phyloP scores from a whole-genome alignment of 371 early-diverging fungal species.

The Apophysomyces trapeziformis region DNA sequence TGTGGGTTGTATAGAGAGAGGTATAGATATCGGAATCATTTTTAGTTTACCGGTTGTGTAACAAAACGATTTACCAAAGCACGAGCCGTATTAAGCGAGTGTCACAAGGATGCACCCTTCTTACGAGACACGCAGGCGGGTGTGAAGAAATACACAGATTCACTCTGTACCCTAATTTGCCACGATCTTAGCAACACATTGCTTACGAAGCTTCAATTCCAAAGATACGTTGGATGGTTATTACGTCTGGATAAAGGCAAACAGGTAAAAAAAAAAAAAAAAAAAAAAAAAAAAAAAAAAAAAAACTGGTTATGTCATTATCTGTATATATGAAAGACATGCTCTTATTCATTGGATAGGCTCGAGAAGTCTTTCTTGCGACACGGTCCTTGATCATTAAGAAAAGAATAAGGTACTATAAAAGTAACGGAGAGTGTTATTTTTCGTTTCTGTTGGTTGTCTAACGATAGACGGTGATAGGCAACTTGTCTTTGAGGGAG shows the following conservation, averaged over 20 bases:
- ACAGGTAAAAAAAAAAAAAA: slow-evolving; percentile 48
- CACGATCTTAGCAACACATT: slow-evolving; percentile 81
- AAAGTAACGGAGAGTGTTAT: neutral
- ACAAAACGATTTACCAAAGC: slow-evolving; percentile 28
- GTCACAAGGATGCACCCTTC: slow-evolving; percentile 49
- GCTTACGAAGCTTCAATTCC: slow-evolving; percentile 78
- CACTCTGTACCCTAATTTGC: slow-evolving; percentile 68
- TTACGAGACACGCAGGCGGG: slow-evolving; percentile 53
- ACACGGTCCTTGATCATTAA: slow-evolving; percentile 79
- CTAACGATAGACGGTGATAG: slow-evolving; percentile 30
- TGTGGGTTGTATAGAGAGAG: slow-evolving; percentile 72
- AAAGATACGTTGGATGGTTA: slow-evolving; percentile 80
- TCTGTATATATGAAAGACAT: no score
- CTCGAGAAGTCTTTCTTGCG: slow-evolving; percentile 77
- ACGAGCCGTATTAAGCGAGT: slow-evolving; percentile 37
- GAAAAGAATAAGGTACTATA: slow-evolving; percentile 67
- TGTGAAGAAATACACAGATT: slow-evolving; percentile 68
- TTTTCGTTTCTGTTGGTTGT: neutral
- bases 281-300: no score
- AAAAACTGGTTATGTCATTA: no score
- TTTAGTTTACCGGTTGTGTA: no score
- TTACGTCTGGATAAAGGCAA: slow-evolving; percentile 80
- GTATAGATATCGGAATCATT: slow-evolving; percentile 27
- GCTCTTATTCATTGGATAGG: slow-evolving; percentile 39
- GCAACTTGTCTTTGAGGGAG: slow-evolving; percentile 87